Percentiles rank a stretch among this genome's conserved stretches.
Conservation (phyloP, 1,139 yeast genomes). For the Pichia sp. region DNA sequence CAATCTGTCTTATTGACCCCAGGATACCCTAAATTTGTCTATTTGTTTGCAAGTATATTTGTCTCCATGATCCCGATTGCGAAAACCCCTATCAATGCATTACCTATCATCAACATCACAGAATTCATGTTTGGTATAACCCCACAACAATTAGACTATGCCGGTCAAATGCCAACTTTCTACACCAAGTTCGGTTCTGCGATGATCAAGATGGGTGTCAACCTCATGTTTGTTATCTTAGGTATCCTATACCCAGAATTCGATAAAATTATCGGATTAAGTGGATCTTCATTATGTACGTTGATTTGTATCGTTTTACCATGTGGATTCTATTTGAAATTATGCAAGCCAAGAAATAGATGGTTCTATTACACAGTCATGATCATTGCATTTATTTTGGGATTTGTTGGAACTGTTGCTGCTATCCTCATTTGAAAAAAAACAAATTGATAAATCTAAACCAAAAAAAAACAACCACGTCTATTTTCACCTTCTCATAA, state of each 20-base stretch:
- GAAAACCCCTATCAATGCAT: constrained; percentile 58
- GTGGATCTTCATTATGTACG: constrained; percentile 59
- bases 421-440: constrained; percentile 26
- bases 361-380: constrained; percentile 29
- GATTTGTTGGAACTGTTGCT: constrained; percentile 32
- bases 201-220: constrained; percentile 45
- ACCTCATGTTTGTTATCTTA: constrained; percentile 46
- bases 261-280: constrained; percentile 53
- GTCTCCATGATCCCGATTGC: constrained; percentile 57
- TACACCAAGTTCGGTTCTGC: constrained; percentile 17
- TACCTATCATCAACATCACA: constrained; percentile 53
- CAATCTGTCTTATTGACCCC: constrained; percentile 47
- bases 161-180: constrained; percentile 15
- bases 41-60: constrained; percentile 47
- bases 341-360: constrained; percentile 29
- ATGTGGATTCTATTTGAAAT: constrained; percentile 46
- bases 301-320: constrained; percentile 57
- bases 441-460: too few relatives aligned
- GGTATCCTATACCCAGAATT: constrained; percentile 59
- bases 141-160: constrained; percentile 25
- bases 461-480: too few relatives aligned
- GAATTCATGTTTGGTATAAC: constrained; percentile 49
- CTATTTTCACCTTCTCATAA: too few relatives aligned
- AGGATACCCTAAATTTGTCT: constrained; percentile 54
- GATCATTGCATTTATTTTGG: constrained; percentile 25